These are phyloP conservation scores for Leucogyrophana mollusca DNA, from an alignment of 768 basidiomycete species.

Conservation along the genomic window DNA sequence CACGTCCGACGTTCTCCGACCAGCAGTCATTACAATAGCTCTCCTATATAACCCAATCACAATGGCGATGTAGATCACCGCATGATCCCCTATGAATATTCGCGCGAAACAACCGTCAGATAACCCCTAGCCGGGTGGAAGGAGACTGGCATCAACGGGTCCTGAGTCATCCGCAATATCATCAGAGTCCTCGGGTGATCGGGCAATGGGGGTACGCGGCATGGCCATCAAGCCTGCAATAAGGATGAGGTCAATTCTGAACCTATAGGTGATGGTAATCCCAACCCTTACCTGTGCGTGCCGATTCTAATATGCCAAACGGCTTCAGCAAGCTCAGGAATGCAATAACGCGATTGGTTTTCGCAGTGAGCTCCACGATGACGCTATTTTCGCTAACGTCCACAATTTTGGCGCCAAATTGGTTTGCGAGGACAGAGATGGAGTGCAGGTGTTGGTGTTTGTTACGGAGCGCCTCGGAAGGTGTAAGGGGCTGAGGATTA, in stretches of 20 bases:
- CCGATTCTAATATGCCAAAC: constrained; percentile 94
- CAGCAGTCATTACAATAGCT: too few relatives aligned
- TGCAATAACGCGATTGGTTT: constrained; percentile 87
- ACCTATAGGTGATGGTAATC: not conserved
- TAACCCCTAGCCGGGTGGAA: constrained; percentile 81
- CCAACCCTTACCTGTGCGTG: constrained; percentile 74
- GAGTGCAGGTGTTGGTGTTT: constrained; percentile 90
- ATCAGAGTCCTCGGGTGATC: constrained; percentile 57
- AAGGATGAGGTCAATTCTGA: constrained; percentile 3
- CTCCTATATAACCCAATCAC: not conserved
- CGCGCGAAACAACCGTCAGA: not conserved
- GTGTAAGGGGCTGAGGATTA: constrained; percentile 52
- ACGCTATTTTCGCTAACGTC: constrained; percentile 95
- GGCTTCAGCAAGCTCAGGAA: constrained; percentile 91
- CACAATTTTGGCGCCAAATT: constrained; percentile 92
- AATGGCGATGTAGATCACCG: not conserved
- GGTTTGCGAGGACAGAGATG: constrained; percentile 78
- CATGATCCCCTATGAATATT: not conserved
- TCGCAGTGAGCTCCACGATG: constrained; percentile 93
- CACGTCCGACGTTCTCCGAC: too few relatives aligned
- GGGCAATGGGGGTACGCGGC: constrained; percentile 89
- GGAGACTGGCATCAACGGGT: constrained; percentile 83
- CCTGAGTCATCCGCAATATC: constrained; percentile 48
- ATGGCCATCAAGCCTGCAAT: constrained; percentile 92
- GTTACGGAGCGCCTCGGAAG: constrained; percentile 82